These are phyloP conservation scores for Cordyceps tenuipes DNA, from an alignment of 2,329 filamentous ascomycete genomes.

Conservation along the genomic window DNA sequence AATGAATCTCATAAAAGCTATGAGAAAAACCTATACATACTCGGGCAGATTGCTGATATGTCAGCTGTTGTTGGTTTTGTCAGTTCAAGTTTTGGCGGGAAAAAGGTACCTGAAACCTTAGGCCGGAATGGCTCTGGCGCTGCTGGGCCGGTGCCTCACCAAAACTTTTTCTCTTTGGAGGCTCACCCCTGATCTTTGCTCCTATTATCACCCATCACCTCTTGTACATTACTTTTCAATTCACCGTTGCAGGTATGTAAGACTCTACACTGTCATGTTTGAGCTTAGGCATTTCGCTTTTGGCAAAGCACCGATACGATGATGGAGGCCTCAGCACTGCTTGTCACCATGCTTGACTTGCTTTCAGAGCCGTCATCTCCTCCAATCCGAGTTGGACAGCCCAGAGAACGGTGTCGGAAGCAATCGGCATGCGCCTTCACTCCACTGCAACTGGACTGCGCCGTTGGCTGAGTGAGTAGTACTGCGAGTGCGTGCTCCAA, in stretches of 20 bases:
- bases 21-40: not conserved
- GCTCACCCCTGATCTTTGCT: constrained; percentile 15
- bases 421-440: constrained; percentile 5
- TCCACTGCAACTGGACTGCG: not conserved
- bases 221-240: constrained; percentile 9
- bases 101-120: constrained; percentile 27
- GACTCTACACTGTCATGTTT: not conserved
- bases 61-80: not conserved
- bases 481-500: not conserved
- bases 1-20: not conserved
- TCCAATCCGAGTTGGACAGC: not conserved
- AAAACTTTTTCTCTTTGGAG: constrained; percentile 22
- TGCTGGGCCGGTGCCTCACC: constrained; percentile 10
- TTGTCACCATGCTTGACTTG: not conserved
- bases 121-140: constrained; percentile 19
- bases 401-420: not conserved
- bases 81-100: not conserved
- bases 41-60: not conserved
- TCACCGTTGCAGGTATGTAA: not conserved
- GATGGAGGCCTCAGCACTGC: not conserved
- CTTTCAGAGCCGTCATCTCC: not conserved
- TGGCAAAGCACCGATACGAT: not conserved
- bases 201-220: not conserved
- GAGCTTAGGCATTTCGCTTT: not conserved
- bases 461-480: not conserved